Percentiles rank a stretch among this genome's conserved stretches.
Evolutionary conservation across 805 yeast genomes (phyloP).

Genomic region (Isabelozyma heimii): DNA sequence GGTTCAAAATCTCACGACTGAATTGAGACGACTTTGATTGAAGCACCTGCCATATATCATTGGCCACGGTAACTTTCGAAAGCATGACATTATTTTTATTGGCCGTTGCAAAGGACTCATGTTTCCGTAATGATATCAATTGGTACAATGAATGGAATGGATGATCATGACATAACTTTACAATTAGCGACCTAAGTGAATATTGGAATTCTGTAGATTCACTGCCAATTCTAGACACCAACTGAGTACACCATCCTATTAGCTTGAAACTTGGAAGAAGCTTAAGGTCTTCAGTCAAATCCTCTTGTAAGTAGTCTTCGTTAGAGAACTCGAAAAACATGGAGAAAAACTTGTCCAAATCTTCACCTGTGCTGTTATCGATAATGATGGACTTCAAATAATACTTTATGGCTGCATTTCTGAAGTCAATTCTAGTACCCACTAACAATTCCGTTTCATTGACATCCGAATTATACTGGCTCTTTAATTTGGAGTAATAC

Average conservation of each 20-base stretch:
- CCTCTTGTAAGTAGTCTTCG: slow-evolving; percentile 41
- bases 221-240: slow-evolving; percentile 63
- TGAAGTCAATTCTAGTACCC: slow-evolving; percentile 40
- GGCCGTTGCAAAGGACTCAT: slow-evolving; percentile 29
- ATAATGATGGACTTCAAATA: slow-evolving; percentile 55
- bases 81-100: slow-evolving; percentile 36
- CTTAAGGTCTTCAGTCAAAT: slow-evolving; percentile 35
- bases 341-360: slow-evolving; percentile 74
- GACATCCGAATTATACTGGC: slow-evolving; percentile 49
- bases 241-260: slow-evolving; percentile 79
- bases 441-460: slow-evolving; percentile 41
- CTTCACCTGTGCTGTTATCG: slow-evolving; percentile 45
- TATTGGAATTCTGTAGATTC: slow-evolving; percentile 55
- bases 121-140: slow-evolving; percentile 54
- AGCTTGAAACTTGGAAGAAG: slow-evolving; percentile 58
- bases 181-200: slow-evolving; percentile 46
- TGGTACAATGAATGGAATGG: slow-evolving; percentile 75
- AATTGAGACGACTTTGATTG: slow-evolving; percentile 17
- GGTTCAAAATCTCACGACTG: slow-evolving; percentile 28
- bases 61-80: slow-evolving; percentile 48
- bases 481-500: slow-evolving; percentile 47
- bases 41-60: slow-evolving; percentile 44
- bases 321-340: slow-evolving; percentile 72
- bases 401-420: slow-evolving; percentile 53
- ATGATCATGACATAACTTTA: slow-evolving; percentile 48